phyloP scores from a whole-genome alignment of 2,329 filamentous ascomycete genomes.

The Ramichloridium luteum region DNA sequence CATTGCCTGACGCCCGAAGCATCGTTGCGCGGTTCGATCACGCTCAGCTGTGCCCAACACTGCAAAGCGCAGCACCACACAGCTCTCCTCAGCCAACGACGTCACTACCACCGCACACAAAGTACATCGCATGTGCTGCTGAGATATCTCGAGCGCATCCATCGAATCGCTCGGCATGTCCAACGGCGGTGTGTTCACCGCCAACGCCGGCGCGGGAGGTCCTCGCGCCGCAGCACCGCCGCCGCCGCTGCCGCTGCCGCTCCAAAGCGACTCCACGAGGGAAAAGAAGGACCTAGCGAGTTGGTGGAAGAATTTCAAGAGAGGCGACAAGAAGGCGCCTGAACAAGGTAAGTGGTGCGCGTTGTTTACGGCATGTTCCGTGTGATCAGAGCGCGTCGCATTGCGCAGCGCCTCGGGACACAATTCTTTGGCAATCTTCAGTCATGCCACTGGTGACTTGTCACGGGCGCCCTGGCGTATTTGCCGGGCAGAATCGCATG shows the following conservation, averaged over 20 bases:
- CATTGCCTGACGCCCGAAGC: too few species aligned
- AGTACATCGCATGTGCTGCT: conserved; percentile 15
- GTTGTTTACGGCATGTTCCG: too few species aligned
- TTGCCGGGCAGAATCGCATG: too few species aligned
- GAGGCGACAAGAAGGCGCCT: conserved; percentile 47
- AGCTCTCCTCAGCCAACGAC: conserved; percentile 1
- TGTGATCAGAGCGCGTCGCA: too few species aligned
- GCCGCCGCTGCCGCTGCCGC: conserved; percentile 33
- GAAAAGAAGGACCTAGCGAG: conserved; percentile 80
- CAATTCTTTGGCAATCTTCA: too few species aligned
- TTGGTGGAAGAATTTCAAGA: conserved; percentile 96
- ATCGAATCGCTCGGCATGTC: conserved; percentile 26
- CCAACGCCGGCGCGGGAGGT: conserved; percentile 32
- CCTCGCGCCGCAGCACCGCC: too few species aligned
- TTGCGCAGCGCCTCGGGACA: too few species aligned
- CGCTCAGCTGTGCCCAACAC: too few species aligned
- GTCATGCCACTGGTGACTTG: too few species aligned
- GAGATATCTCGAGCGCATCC: conserved; percentile 10
- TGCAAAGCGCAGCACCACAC: too few species aligned
- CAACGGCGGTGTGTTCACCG: conserved; percentile 28
- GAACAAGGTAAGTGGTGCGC: conserved; percentile 45
- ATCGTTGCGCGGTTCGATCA: too few species aligned
- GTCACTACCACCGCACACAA: conserved; percentile 2
- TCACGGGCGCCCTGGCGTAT: too few species aligned
- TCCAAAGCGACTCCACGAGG: conserved; percentile 54